Evolutionary conservation across 176 grass and related monocot genomes (phyloP), one percentile per base, ranked within the genome.

Genomic region (Chrysopogon serrulatus): DNA sequence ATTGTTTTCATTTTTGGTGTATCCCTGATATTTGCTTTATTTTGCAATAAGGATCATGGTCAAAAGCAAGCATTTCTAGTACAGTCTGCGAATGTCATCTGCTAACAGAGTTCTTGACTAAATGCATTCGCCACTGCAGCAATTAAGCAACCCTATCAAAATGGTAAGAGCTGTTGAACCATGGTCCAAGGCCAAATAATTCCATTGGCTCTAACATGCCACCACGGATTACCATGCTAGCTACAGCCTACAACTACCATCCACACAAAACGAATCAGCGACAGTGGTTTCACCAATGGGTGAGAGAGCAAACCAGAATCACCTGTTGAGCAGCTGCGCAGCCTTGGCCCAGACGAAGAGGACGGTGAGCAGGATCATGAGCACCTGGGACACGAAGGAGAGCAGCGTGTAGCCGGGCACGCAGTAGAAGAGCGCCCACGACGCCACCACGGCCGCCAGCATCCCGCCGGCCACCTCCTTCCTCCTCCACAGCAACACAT

Each of bases 291-390:
- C 53, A 53, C 66, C 44, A 84, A 17, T 27, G 8, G 45, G 12
- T 6, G 37, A 39, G n/a, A 67, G 72, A 27, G 40, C 27, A 41
- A 79, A 59, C 44, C 33, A 59, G 45, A 10, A 13, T 73, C 71
- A 93, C 85, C 79, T 85, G 34, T 86, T 87, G 40, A 91, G 77
- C 37, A 86, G 31, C 81, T 41, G 78, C 6, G 92, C 86, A 24
- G 87, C 80, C 76, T 87, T 94, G 32, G 87, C 71, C 87, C 90
- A 92, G 23, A 85, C 26, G 74, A 94, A 94, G 40, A 94, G 84
- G 81, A 92, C 86, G 72, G 87, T 64, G 39, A 94, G 77, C 59
- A 90, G 73, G 77, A 88, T 83, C 64, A 92, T 83, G 21, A 83
- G 82, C 36, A 90, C 92, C n/a, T 72, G 86, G 9, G 87, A 88